Evolutionary conservation across 2,329 filamentous ascomycete species (phyloP).

Genomic region (Phialophora verrucosa): DNA sequence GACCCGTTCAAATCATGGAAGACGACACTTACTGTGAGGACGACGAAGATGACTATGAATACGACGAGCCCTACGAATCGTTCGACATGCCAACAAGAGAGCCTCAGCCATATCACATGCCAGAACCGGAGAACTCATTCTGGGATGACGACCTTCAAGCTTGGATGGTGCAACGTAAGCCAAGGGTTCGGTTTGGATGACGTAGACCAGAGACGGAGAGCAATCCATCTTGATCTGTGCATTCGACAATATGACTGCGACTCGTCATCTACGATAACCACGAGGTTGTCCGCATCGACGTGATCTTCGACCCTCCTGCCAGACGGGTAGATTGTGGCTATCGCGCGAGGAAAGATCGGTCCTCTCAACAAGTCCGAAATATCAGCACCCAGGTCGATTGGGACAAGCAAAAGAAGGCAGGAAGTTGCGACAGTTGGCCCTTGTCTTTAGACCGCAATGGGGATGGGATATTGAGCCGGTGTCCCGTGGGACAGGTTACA

Average conservation of each 20-base stretch:
- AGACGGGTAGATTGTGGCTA: background rate
- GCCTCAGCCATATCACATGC: constrained; percentile 8
- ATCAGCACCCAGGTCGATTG: background rate
- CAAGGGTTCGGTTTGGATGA: constrained; percentile 19
- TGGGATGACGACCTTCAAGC: constrained; percentile 26
- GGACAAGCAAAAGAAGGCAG: background rate
- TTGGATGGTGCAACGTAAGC: constrained; percentile 27
- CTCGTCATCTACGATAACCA: background rate
- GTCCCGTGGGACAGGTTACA: background rate
- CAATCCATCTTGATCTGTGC: background rate
- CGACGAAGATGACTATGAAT: constrained; percentile 2
- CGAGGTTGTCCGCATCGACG: background rate
- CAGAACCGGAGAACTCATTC: constrained; percentile 20
- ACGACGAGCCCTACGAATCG: background rate
- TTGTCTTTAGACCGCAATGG: background rate
- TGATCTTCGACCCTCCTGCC: background rate
- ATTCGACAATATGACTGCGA: background rate
- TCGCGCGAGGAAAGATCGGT: background rate
- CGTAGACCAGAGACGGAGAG: no score
- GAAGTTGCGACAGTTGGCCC: background rate
- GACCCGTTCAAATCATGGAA: background rate
- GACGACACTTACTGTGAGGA: background rate
- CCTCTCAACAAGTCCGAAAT: background rate
- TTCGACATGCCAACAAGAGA: constrained; percentile 5
- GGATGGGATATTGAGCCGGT: background rate